phyloP scores from a whole-genome alignment of 352 stramenopile species.

The Pythium utonaiense region DNA sequence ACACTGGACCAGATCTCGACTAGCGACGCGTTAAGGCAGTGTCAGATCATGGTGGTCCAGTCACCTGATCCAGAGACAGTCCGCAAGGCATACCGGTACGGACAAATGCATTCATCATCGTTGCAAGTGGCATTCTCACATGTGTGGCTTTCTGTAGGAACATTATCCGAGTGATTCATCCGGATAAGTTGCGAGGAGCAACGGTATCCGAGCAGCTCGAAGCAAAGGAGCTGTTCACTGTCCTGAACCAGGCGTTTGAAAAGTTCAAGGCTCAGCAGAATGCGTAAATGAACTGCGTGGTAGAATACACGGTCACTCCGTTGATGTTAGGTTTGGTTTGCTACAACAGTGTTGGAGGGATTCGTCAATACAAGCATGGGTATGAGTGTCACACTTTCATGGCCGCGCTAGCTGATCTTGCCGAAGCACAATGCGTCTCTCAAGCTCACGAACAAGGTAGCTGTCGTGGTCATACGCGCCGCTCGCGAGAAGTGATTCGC shows the following conservation, averaged over 20 bases:
- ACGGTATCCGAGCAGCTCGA: slow-evolving; percentile 78
- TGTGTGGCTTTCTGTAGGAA: slow-evolving; percentile 38
- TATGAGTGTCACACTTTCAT: slow-evolving; percentile 1
- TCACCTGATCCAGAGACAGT: slow-evolving; percentile 78
- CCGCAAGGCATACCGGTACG: slow-evolving; percentile 75
- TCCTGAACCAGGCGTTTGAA: slow-evolving; percentile 87
- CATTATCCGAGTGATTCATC: slow-evolving; percentile 85
- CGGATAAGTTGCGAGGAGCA: slow-evolving; percentile 78
- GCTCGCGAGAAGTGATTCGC: slow-evolving; percentile 52
- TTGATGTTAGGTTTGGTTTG: neutral
- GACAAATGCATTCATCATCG: neutral
- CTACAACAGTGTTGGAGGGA: neutral
- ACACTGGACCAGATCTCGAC: slow-evolving; percentile 81
- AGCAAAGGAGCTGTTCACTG: slow-evolving; percentile 84
- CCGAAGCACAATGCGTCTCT: slow-evolving; percentile 44
- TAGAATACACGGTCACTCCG: neutral
- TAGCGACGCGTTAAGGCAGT: slow-evolving; percentile 69
- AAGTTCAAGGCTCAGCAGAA: slow-evolving; percentile 58
- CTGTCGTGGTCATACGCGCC: slow-evolving; percentile 60
- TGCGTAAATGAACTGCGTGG: slow-evolving; percentile 6
- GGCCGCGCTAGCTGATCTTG: slow-evolving; percentile 14
- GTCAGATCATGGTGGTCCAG: slow-evolving; percentile 73
- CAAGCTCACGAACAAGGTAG: slow-evolving; percentile 64
- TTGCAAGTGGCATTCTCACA: neutral
- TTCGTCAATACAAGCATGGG: slow-evolving; percentile 2